Conservation (phyloP, 768 basidiomycete species). For the Paxillus rubicundulus region DNA sequence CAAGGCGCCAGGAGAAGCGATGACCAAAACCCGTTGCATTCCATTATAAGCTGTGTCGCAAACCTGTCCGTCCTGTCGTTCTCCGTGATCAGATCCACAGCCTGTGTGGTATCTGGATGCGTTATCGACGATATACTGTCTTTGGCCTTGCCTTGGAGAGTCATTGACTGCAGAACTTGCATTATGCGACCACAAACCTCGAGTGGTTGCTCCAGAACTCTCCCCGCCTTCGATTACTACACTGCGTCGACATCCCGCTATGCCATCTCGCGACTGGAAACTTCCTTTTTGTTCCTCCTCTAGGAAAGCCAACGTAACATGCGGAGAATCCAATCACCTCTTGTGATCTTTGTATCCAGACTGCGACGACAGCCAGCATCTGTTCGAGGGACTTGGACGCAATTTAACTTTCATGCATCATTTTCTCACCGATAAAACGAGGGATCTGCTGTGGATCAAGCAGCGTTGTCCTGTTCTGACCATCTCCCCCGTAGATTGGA, state of each 20-base stretch:
- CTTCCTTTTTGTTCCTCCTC: background rate
- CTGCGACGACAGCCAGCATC: background rate
- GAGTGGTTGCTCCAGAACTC: background rate
- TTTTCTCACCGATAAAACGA: background rate
- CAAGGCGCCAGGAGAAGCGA: background rate
- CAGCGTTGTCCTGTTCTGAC: background rate
- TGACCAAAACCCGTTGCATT: background rate
- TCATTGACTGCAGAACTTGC: background rate
- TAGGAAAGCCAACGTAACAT: background rate
- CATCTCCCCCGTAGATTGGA: background rate
- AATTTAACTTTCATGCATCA: background rate
- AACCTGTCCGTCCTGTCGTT: constrained; percentile 7
- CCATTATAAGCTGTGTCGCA: constrained; percentile 1
- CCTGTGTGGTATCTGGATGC: background rate
- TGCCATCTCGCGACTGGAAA: background rate
- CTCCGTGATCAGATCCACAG: background rate
- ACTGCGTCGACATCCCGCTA: background rate
- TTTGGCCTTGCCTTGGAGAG: background rate
- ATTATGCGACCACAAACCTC: background rate
- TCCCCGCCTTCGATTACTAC: background rate
- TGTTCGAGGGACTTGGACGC: background rate
- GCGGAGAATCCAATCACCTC: background rate
- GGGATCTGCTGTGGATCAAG: background rate
- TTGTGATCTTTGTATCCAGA: background rate
- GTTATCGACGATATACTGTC: constrained; percentile 1